Evolutionary conservation across 1,139 yeast species (phyloP), one percentile per base, ranked within the genome.

Genomic region (Saccharomyces hybrid): DNA sequence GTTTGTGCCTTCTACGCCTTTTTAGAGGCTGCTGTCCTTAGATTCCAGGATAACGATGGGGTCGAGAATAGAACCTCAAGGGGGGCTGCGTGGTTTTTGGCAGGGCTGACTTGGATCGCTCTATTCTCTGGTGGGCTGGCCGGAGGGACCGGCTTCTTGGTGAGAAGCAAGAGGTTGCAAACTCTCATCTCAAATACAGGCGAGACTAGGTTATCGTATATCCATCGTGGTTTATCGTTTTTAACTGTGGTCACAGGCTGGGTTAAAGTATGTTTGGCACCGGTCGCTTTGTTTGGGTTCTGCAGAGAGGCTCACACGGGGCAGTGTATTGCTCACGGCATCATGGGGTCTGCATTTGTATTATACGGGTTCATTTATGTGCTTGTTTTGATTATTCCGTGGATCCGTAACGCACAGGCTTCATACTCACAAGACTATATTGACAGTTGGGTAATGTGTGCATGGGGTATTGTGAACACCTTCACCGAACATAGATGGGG

Each of bases 401-500:
- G 85, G 84, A 70, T 84, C 53, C 71, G 88, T 58, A 76, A 77
- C 52, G 72, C 78, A 8, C 66, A 69, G 5, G 70, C 75, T 2
- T 75, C 77, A 53, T 77, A 74, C 58, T 83, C 95, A 24, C 97
- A 90, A 67, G 98, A 91, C 68, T 85, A 86, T 66, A 88, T 82
- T 67, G 98, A 91, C 71, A 84, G 91, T 47, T 64, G 80, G 49
- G 79, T 89, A 50, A 89, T 91, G 82, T 84, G 88, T 57, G 71
- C 78, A 19, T 91, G 96, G 96, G 98, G 98, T 4, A 82, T 90
- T 44, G 86, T 91, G 57, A 91, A 91, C 69, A 89, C 97, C 0
- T 91, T 91, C 69, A 91, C 98, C 1, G 98, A 91, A 70, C 98
- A 91, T 70, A 75, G 97, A 59, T 90, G 97, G 97, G 96, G 96